Base-by-base conservation (phyloP, 2,329 filamentous ascomycete species). In the Epichloe glyceriae region DNA sequence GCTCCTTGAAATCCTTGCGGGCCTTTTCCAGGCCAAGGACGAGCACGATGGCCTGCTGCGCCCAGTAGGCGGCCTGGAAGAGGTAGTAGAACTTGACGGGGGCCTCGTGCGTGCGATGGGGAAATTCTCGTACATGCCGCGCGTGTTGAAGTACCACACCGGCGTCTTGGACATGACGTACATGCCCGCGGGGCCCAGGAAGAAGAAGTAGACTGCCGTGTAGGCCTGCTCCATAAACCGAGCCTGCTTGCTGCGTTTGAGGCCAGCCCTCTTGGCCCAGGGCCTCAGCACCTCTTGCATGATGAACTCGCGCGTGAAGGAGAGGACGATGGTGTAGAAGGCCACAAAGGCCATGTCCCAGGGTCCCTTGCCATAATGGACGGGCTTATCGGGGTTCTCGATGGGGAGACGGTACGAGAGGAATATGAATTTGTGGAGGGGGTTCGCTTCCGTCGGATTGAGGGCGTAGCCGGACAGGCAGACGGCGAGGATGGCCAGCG, bases 201-300 rank as follows among this genome's bases (percentile, higher is more conserved):
- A 65, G 43, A 69, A 80, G 67, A 95, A 95, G 75, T 97, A 96
- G 50, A 95, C 73, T 26, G 89, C 90, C 1, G 90, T 95, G 70
- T 97, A 97, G 62, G 85, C 81, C 70, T 97, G 90, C 68, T 97
- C 90, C 87, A 95, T 93, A 75, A 95, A 96, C 35, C 90, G 84
- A 15, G 83, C 79, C 62, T 93, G 88, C 72, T 95, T 96, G 56
- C 76, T 81, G 51, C 83, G 79, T 55, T 78, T 80, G 62, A 96
- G 81, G 15, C 87, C 86, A 50, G 74, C 81, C 57, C 72, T 75
- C 42, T 80, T 74, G 5, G 88, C 88, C 54, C 90, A 73, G 0
- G 89, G 90, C 12, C 83, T 81, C 52, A 96, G 80, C 47, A 95
- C 61, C 61, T 88, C 83, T 70, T 95, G 90, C 90, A 95, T 96